Evolutionary conservation across 192 early-diverging fungal genomes (phyloP).

Genomic region (Mortierella claussenii): DNA sequence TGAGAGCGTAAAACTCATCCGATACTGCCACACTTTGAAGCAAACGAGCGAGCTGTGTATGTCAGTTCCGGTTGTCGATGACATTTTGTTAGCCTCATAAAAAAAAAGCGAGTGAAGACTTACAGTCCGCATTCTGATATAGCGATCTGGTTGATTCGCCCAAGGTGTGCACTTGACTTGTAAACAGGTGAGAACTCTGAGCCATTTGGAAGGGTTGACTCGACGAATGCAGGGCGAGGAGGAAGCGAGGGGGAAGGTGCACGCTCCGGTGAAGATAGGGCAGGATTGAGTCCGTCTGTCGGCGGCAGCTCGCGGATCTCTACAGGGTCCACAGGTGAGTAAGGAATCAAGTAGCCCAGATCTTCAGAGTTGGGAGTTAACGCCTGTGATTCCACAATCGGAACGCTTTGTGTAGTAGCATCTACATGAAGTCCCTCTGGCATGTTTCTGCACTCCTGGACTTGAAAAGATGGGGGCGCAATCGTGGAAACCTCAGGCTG

Average conservation of each 20-base stretch:
- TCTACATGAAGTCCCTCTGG: too few relatives aligned
- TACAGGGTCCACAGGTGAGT: constrained; percentile 1
- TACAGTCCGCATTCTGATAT: constrained; percentile 43
- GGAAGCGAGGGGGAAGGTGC: constrained; percentile 8
- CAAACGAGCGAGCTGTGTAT: too few relatives aligned
- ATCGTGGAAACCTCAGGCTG: too few relatives aligned
- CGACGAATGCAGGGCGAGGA: constrained; percentile 18
- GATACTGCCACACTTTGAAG: constrained; percentile 34
- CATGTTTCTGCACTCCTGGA: too few relatives aligned
- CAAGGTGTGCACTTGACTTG: constrained; percentile 25
- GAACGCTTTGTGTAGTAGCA: too few relatives aligned
- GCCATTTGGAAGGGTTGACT: constrained; percentile 7
- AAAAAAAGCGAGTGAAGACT: not conserved
- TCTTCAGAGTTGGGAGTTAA: not conserved
- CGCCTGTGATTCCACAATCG: too few relatives aligned
- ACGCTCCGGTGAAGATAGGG: not conserved
- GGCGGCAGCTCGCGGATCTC: not conserved
- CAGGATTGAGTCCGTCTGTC: not conserved
- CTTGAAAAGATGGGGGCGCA: too few relatives aligned
- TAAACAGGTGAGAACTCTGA: constrained; percentile 32
- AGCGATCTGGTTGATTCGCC: constrained; percentile 29
- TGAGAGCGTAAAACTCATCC: constrained; percentile 41
- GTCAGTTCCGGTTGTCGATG: not conserved
- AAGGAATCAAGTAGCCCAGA: constrained; percentile 10
- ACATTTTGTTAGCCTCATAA: not conserved